Evolutionary conservation across 306 rosid genomes (phyloP), one percentile per base, ranked within the genome.

Genomic region (Potentilla sterilis): DNA sequence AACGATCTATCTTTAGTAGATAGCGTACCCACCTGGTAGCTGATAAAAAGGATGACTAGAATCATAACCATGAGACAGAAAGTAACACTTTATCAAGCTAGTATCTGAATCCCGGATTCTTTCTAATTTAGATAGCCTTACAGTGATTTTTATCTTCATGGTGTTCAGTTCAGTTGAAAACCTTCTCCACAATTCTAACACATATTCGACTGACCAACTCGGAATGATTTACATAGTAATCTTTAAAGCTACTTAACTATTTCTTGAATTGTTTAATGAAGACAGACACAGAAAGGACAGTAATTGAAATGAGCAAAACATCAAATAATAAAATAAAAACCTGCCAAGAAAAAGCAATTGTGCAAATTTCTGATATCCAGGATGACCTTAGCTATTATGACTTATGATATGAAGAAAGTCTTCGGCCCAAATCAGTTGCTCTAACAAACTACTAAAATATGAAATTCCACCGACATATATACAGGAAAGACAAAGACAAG

Each of bases 1-100:
- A 82, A 76, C 28, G 80, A 86, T 83, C 89, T 90, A 57, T 95
- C 99, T 84, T 86, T 86, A 24, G 78, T 72, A 70, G 93, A 84
- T 64, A 89, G 97, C 80, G 83, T 81, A 61, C 77, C 83, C 75
- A 95, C 80, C 76, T 84, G 85, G 74, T 90, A 92, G 85, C 99
- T 95, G 96, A 64, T 66, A 74, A 73, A 34, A 42, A 72, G 49
- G 69, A 58, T 14, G 28, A 81, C 62, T 64, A 84, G 37, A 70
- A 70, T 41, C 49, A 69, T 10, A 73, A 69, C 59, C 74, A 67
- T 46, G 47, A 62, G 14, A 35, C 57, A 54, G 32, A 32, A 28
- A 48, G 55, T 65, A 61, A 79, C 14, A 66, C n/a, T 44, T 52
- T 42, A 58, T 57, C 40, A 42, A 37, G 46, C 2, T 16, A 32